Evolutionary conservation across 768 basidiomycete species (phyloP).

Genomic region (Mrakia blollopis): DNA sequence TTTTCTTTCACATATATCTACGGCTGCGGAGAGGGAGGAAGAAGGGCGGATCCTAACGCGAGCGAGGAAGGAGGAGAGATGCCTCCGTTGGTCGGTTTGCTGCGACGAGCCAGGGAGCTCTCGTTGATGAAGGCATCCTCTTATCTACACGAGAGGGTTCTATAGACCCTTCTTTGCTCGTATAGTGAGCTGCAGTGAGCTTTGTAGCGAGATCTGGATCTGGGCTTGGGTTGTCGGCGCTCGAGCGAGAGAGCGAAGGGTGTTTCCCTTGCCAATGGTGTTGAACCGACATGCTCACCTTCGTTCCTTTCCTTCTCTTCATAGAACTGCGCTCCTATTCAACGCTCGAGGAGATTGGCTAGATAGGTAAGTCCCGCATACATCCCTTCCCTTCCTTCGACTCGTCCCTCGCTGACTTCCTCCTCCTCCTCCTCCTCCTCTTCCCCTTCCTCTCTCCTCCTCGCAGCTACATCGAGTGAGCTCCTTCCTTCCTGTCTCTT

Average conservation of each 20-base stretch:
- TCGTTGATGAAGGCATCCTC: neutral
- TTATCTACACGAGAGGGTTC: neutral
- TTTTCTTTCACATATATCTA: neutral
- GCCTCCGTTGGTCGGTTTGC: neutral
- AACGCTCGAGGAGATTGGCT: constrained; percentile 47
- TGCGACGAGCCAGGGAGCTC: neutral
- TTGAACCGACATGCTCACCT: neutral
- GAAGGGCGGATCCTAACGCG: no score
- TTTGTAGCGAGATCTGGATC: no score
- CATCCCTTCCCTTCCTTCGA: neutral
- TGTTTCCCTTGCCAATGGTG: no score
- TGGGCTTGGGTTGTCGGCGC: no score
- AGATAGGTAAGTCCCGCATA: constrained; percentile 29
- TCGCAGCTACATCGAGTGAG: constrained; percentile 44
- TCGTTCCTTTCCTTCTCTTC: neutral
- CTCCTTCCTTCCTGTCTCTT: neutral
- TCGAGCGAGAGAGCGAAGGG: no score
- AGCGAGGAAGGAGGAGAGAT: neutral
- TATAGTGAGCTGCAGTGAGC: no score
- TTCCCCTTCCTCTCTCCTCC: neutral
- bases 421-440: neutral
- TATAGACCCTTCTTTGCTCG: neutral
- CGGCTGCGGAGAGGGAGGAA: no score
- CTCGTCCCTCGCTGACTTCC: neutral
- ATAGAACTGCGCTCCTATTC: constrained; percentile 44